Conservation (phyloP, 1,284 basidiomycete species). For the Cystobasidiaceae sp. region DNA sequence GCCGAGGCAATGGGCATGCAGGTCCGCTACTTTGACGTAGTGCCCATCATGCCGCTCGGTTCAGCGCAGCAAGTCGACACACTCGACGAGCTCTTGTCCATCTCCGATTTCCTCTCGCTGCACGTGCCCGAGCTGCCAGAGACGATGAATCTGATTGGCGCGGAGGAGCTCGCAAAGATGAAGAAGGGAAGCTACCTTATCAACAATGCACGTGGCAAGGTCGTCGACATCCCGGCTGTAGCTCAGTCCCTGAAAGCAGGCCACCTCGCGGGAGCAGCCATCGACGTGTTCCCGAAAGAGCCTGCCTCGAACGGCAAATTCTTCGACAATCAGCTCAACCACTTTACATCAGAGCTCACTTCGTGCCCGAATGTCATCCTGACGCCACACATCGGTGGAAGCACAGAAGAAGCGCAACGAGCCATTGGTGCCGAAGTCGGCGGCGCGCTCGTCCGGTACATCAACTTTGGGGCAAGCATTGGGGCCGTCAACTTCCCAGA, state of each 20-base stretch:
- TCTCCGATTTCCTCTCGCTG: conserved; percentile 89
- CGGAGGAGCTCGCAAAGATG: conserved; percentile 75
- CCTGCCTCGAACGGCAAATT: conserved; percentile 79
- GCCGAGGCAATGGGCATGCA: conserved; percentile 95
- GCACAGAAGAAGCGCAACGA: conserved; percentile 95
- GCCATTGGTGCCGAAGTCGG: conserved; percentile 96
- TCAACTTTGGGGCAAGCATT: conserved; percentile 83
- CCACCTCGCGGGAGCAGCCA: conserved; percentile 85
- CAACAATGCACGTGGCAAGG: conserved; percentile 94
- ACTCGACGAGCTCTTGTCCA: conserved; percentile 68
- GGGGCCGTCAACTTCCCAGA: conserved; percentile 99
- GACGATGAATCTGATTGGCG: conserved; percentile 89
- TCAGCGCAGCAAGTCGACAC: conserved; percentile 82
- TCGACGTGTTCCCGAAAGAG: conserved; percentile 93
- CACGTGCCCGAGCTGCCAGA: conserved; percentile 96
- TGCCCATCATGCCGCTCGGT: conserved; percentile 97
- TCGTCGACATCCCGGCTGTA: conserved; percentile 90
- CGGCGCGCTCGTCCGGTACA: conserved; percentile 75
- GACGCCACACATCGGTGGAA: conserved; percentile 97
- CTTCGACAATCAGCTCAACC: conserved; percentile 78
- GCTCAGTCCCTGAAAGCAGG: conserved; percentile 72
- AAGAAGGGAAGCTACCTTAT: conserved; percentile 92
- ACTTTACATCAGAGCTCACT: conserved; percentile 70
- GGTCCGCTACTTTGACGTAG: conserved; percentile 90
- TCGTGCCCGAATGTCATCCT: conserved; percentile 81